These are phyloP conservation scores for Streptanthus diversifolius DNA, from an alignment of 345 rosid genomes.

Conservation along the genomic window DNA sequence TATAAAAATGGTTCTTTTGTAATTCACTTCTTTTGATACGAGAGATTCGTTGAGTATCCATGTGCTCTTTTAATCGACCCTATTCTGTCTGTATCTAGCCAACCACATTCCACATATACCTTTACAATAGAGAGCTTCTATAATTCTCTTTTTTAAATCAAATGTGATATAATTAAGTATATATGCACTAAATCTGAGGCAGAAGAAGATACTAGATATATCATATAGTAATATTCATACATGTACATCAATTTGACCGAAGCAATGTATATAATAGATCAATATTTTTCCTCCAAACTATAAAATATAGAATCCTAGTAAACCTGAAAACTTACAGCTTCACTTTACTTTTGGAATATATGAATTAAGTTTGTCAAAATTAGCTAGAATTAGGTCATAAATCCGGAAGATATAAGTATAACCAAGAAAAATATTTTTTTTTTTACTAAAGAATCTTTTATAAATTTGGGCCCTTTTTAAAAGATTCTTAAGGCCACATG, in stretches of 20 bases:
- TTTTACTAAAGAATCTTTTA: too few relatives aligned
- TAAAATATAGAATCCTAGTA: background rate
- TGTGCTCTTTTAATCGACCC: constrained; percentile 31
- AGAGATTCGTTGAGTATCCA: constrained; percentile 36
- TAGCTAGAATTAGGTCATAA: background rate
- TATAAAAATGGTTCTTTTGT: constrained; percentile 18
- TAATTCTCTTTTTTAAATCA: background rate
- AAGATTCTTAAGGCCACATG: background rate
- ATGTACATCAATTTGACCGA: background rate
- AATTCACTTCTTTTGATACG: constrained; percentile 26
- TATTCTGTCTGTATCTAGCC: constrained; percentile 37
- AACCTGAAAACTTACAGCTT: background rate
- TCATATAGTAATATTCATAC: background rate
- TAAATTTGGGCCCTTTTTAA: background rate
- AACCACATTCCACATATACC: constrained; percentile 29
- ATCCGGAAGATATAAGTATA: background rate
- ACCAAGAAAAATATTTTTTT: too few relatives aligned
- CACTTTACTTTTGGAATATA: background rate
- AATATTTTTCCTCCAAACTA: background rate
- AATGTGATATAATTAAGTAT: background rate
- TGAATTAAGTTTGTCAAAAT: background rate
- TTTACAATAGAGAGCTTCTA: constrained; percentile 18
- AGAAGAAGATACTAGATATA: background rate
- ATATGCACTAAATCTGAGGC: background rate
- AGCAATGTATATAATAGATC: background rate